Base-by-base conservation (phyloP, 1,284 basidiomycete species). In the Marasmius sp. region DNA sequence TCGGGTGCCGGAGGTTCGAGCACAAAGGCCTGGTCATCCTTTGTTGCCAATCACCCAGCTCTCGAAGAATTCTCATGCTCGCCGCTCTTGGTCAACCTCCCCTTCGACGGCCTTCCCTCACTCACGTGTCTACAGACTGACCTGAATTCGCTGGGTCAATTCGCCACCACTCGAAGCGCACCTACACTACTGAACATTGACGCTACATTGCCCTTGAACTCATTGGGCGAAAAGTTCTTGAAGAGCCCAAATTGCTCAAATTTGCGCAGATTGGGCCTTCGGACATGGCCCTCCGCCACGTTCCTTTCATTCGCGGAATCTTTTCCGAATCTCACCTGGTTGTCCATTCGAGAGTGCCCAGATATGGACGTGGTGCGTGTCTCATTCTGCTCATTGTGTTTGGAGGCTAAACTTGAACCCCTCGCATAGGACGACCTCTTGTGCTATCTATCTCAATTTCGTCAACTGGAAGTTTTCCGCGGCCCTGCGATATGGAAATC, bases 61-160 rank as follows among this genome's bases (percentile, higher is more conserved):
- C 72, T 83, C 39, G 77, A 80, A 61, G 77, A 78, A 20, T 73
- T 83, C 6, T 70, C 69, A 36, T 83, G 79, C 77, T 72, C 70
- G 16, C 79, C 80, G 3, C 66, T 79, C 3, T 65, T 67, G 22
- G 60, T 69, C 33, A 60, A 58, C 8, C 57, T 73, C 33, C 62
- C 68, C 12, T 66, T 65, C 2, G 70, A 70, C 10, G 65, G 65
- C 5, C 74, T 81, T 2, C 79, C 79, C 6, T 73, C 73, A 51
- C 69, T 82, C 16, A 75, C 72, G 55, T 69, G 72, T 11, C 65
- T 82, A 22, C 72, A 68, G 14, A 72, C 75, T 1, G 76, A 72
- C 20, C 38, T 54, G 16, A 37, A 38, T 22, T 38, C 34, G 20
- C 20, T 54, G 33, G 52, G 52, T 18, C 12, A 54, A 9, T 54